Evolutionary conservation across 2,329 filamentous ascomycete genomes (phyloP).

Genomic region (Pestalotiopsis sp.): DNA sequence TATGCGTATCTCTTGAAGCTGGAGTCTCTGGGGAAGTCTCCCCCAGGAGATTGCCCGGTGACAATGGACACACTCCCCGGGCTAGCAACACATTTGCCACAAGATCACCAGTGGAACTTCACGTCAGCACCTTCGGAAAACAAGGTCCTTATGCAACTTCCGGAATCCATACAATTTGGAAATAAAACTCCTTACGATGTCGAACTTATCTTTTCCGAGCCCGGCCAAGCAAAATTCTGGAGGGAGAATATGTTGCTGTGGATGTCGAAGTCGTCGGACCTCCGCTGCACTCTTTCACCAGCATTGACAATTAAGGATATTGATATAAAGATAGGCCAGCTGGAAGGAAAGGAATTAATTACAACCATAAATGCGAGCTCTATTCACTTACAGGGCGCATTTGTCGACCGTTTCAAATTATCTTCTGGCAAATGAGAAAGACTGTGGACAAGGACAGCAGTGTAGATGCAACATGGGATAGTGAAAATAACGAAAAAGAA

Average conservation of each 20-base stretch:
- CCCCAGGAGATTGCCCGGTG: no score
- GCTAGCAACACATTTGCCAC: no score
- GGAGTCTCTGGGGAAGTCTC: no score
- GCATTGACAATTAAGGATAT: background rate
- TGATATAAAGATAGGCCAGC: background rate
- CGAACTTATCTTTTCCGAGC: background rate
- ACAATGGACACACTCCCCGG: no score
- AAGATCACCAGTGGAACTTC: background rate
- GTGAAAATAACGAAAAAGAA: no score
- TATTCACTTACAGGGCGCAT: no score
- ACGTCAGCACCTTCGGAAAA: background rate
- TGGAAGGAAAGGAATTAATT: background rate
- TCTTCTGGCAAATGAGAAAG: no score
- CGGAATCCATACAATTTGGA: background rate
- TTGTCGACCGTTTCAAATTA: no score
- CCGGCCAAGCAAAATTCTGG: background rate
- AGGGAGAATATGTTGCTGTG: background rate
- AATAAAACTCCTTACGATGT: background rate
- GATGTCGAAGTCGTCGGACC: background rate
- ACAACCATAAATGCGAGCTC: no score
- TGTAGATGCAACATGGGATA: no score
- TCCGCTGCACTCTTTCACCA: background rate
- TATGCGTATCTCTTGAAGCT: no score
- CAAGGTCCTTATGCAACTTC: background rate
- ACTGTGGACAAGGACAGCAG: no score